A percentile compares a stretch with the other conserved stretches of the same genome.
Conservation (phyloP, 1,284 basidiomycete species). For the Ganoderma multipileum region DNA sequence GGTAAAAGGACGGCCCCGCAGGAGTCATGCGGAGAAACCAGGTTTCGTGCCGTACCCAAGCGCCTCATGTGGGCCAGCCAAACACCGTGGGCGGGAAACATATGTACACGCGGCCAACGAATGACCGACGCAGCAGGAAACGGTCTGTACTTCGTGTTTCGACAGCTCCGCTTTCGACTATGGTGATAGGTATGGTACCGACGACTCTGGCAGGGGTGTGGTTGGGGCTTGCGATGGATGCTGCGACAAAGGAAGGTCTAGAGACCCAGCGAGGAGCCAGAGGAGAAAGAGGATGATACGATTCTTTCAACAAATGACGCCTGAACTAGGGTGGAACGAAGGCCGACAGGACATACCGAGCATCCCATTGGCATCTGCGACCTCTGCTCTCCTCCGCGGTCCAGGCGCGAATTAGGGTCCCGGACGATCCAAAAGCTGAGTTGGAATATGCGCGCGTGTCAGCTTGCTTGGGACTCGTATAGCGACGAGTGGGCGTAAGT, state of each 20-base stretch:
- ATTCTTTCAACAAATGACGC: slow-evolving; percentile 1
- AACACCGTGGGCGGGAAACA: neutral
- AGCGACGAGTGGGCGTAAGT: slow-evolving; percentile 29
- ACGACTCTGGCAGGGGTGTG: neutral
- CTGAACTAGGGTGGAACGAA: neutral
- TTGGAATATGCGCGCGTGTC: neutral
- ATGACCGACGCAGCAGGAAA: neutral
- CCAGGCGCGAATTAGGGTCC: neutral
- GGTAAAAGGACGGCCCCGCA: neutral
- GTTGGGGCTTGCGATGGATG: slow-evolving; percentile 17
- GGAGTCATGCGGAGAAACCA: neutral
- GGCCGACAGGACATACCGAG: neutral
- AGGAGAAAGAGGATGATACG: neutral
- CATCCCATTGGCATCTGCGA: neutral
- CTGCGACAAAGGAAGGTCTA: slow-evolving; percentile 1
- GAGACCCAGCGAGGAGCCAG: neutral
- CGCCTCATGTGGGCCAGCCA: neutral
- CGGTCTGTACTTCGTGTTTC: neutral
- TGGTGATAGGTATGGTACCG: neutral
- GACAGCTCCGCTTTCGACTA: neutral
- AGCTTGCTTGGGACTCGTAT: slow-evolving; percentile 19
- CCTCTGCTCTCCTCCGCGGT: neutral
- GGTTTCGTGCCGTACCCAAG: neutral
- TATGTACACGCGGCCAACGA: neutral
- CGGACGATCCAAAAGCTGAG: neutral